A percentile compares a stretch with the other conserved stretches of the same genome.
phyloP scores from a whole-genome alignment of 768 basidiomycete genomes.

The Nevesoporus exiguus region DNA sequence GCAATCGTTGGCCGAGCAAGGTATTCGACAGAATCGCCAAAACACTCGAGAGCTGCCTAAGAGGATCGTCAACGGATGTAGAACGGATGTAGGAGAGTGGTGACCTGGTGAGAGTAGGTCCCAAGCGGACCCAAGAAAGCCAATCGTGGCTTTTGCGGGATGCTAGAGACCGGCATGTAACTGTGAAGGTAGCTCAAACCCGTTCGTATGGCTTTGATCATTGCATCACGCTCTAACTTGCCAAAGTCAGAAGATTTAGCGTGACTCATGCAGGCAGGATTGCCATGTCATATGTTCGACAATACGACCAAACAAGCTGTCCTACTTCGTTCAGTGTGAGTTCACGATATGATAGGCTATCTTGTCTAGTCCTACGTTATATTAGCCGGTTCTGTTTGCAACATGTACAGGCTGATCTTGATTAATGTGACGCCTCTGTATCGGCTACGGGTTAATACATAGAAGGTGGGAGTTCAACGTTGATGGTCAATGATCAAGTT shows the following conservation, averaged over 20 bases:
- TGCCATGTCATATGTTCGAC: neutral
- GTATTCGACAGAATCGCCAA: constrained; percentile 45
- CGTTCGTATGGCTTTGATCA: neutral
- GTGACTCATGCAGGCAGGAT: neutral
- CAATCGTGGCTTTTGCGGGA: constrained; percentile 29
- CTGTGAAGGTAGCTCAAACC: constrained; percentile 7
- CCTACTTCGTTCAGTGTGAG: no score
- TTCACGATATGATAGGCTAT: no score
- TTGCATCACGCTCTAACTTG: neutral
- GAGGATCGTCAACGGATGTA: constrained; percentile 21
- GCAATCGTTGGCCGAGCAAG: constrained; percentile 38
- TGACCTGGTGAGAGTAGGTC: constrained; percentile 67
- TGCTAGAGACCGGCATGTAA: constrained; percentile 6
- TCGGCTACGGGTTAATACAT: no score
- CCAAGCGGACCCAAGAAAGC: constrained; percentile 66
- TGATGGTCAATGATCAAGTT: no score
- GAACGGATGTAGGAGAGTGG: constrained; percentile 1
- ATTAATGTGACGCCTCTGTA: no score
- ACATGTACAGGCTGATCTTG: no score
- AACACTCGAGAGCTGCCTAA: constrained; percentile 47
- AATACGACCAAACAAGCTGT: neutral
- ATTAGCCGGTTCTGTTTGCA: no score
- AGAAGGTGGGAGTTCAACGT: no score
- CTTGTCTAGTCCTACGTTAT: no score
- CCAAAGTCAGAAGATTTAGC: constrained; percentile 54